Evolutionary conservation across 1,284 basidiomycete species (phyloP), one percentile per base, ranked within the genome.

Genomic region (Waitea zeae): DNA sequence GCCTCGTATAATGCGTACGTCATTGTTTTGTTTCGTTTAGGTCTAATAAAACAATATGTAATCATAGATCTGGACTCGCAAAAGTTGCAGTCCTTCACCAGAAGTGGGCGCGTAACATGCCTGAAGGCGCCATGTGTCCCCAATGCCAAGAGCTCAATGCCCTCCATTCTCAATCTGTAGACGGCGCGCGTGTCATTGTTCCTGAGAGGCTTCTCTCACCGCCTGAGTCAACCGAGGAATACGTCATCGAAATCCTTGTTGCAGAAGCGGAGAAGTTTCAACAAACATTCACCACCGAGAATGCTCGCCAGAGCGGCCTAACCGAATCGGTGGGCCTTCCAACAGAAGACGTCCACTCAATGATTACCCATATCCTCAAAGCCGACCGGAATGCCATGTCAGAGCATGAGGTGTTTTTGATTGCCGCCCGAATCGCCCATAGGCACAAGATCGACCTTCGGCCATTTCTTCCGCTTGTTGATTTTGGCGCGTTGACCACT

Each of bases 91-190:
- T 61, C 7, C 50, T 76, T 11, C 71, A 76, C 38, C 57, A 58
- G 2, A 64, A 67, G 49, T 77, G 73, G 73, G 61, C 64, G 27
- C 58, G 64, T 2, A 53, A 51, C 29, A 66, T 62, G 37, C 60
- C 66, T 0, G 49, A 62, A 32, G 72, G 72, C n/a, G 71, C 72
- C 0, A 53, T 74, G 42, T 65, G 66, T 44, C 49, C 61, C 1
- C 62, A 76, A 51, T 77, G 73, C 42, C 73, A 76, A 46, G 72
- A 77, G 43, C 54, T 77, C 19, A 76, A 75, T 40, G 73, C 72
- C 0, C 50, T 77, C 4, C 70, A 77, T 42, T 77, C 73, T 3
- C 68, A 72, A 37, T 69, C 63, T 3, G 73, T 76, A 2, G 73
- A 76, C 42, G 73, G 73, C 0, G 73, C 64, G 1, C 57, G 58